These are phyloP conservation scores for Coprinellus aureogranulatus DNA, from an alignment of 768 basidiomycete species.

Conservation along the genomic window DNA sequence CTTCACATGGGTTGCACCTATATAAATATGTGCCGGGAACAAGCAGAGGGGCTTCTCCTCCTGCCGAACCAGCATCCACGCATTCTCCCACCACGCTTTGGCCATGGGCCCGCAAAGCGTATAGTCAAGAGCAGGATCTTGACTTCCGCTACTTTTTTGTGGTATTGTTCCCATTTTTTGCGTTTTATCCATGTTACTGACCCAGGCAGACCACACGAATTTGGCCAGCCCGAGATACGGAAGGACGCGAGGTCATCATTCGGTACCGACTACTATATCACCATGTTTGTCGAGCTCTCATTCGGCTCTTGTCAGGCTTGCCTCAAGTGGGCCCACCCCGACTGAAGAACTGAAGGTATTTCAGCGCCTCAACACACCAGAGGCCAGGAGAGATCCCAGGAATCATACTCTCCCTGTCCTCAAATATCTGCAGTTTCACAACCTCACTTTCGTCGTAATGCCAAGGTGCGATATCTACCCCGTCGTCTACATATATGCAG, in stretches of 20 bases:
- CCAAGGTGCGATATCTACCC: constrained; percentile 10
- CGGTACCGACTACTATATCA: constrained; percentile 1
- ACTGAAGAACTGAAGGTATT: background rate
- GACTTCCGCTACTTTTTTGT: background rate
- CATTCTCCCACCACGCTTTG: background rate
- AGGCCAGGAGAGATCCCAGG: constrained; percentile 6
- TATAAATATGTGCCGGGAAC: background rate
- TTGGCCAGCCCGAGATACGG: constrained; percentile 11
- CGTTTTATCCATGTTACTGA: background rate
- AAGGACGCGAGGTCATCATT: constrained; percentile 14
- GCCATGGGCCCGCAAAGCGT: background rate
- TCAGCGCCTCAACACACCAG: background rate
- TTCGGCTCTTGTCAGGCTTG: background rate
- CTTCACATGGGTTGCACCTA: constrained; percentile 10
- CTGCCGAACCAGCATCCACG: background rate
- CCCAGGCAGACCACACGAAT: background rate
- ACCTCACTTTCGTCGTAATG: constrained; percentile 14
- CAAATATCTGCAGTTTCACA: constrained; percentile 10
- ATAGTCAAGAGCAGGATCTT: background rate
- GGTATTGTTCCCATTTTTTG: background rate
- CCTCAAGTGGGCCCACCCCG: background rate
- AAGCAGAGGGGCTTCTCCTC: background rate
- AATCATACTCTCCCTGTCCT: constrained; percentile 15
- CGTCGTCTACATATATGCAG: background rate
- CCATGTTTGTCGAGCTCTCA: background rate